Base-by-base conservation (phyloP, 2,329 filamentous ascomycete species). In the Acrocalymma vagum region DNA sequence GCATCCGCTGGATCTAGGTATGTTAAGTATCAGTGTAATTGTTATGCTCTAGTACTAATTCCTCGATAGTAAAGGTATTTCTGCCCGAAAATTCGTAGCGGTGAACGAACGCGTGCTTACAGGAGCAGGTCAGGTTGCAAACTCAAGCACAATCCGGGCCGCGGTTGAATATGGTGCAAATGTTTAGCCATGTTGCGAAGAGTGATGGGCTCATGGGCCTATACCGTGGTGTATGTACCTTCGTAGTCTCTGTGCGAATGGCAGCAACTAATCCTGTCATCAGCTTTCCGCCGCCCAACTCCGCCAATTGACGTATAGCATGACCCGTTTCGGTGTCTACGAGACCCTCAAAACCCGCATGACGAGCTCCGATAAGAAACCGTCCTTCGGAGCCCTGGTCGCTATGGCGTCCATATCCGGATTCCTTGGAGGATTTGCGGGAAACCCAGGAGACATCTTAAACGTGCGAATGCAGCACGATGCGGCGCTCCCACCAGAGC, bases 391-490 rank as follows among this genome's bases (percentile, higher is more conserved):
- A 9, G 78, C 83, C n/a, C 85, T 99, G 8, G 80, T 96, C 51
- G 88, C 82, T 53, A 88, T 97, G 71, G 90, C 93, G 37, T 87
- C 85, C 16, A 74, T 84, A 18, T 93, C 94, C 6, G 94, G 94
- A 35, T 89, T 96, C 65, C 72, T 95, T 3, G 94, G 94, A 48
- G 94, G 94, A 33, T 75, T 97, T 30, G 88, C 87, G 5, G 94
- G 94, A 53, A 99, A 97, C 73, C 91, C 92, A 3, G 93, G 92
- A 53, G 94, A 99, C 69, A 91, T 99, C 22, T 79, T 96, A 62
- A 99, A 99, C 72, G 94, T 99, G 33, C 90, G 94, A 54, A 99
- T 99, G 94, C 94, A 99, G 74, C 90, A 95, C 72, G 94, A 87
- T 59, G 86, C 88, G 3, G 84, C 90, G 0, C 82, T 96, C 1